A percentile compares a stretch with the other conserved stretches of the same genome.
Conservation (phyloP, 139 green algal genomes). For the Volvox reticuliferus region DNA sequence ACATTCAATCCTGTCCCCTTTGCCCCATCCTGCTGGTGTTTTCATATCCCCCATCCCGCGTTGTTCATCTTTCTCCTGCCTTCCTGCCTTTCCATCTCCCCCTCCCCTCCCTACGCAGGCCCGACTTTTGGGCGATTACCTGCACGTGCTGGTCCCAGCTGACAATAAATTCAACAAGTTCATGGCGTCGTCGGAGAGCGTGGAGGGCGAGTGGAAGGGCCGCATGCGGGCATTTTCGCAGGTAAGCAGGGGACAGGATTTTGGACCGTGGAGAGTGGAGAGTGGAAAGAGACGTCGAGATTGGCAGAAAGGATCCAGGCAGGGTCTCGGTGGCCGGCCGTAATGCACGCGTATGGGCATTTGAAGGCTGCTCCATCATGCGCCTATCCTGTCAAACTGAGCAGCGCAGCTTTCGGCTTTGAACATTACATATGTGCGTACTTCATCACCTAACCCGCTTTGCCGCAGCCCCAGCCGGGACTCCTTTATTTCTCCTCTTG, state of each 20-base stretch:
- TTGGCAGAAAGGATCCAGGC: too few relatives aligned
- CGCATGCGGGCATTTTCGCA: constrained; percentile 39
- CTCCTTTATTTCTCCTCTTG: neutral
- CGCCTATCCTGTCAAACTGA: neutral
- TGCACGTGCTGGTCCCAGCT: constrained; percentile 44
- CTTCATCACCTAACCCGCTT: neutral
- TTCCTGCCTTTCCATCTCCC: neutral
- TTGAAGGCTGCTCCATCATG: neutral
- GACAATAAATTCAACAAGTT: constrained; percentile 49
- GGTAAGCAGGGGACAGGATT: neutral
- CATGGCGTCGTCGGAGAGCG: constrained; percentile 23
- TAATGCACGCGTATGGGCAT: neutral
- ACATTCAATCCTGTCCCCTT: too few relatives aligned
- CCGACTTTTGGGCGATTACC: constrained; percentile 32
- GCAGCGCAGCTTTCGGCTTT: neutral
- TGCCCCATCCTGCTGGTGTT: too few relatives aligned
- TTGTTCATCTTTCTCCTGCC: neutral
- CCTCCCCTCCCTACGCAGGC: neutral
- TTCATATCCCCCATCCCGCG: too few relatives aligned
- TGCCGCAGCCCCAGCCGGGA: neutral
- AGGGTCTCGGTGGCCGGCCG: too few relatives aligned
- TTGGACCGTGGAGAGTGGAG: neutral
- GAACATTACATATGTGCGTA: neutral
- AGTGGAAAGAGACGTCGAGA: neutral
- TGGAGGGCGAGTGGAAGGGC: constrained; percentile 47